Evolutionary conservation across 768 basidiomycete genomes (phyloP).

Genomic region (Tricholoma hemisulphureum): DNA sequence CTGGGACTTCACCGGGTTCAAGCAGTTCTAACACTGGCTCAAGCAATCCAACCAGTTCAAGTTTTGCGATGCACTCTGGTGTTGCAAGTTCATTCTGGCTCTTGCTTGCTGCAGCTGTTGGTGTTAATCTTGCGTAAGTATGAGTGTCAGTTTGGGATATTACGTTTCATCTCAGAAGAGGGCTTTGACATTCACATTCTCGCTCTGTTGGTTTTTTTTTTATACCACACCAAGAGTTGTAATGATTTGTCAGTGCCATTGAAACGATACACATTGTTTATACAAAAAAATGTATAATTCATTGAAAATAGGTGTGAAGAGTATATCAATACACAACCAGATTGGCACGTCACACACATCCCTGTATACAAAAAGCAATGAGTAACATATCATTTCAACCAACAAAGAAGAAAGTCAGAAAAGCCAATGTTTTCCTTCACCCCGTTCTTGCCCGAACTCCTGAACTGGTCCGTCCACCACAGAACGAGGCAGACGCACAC

Average conservation of each 20-base stretch:
- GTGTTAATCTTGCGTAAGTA: neutral
- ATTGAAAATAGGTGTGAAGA: neutral
- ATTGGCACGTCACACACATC: neutral
- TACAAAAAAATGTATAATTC: no score
- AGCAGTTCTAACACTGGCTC: no score
- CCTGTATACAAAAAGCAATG: neutral
- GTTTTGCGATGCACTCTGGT: neutral
- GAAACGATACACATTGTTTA: neutral
- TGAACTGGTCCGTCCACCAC: slow-evolving; percentile 40
- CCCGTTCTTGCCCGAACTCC: slow-evolving; percentile 31
- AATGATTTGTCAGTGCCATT: no score
- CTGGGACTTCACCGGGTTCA: slow-evolving; percentile 4
- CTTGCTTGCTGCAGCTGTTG: neutral
- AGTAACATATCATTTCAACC: neutral
- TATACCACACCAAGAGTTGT: no score
- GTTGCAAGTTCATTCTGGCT: neutral
- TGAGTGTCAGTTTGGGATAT: no score
- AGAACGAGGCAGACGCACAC: slow-evolving; percentile 48
- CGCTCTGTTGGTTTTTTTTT: no score
- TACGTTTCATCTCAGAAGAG: no score
- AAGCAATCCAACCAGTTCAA: neutral
- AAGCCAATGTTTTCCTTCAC: slow-evolving; percentile 64
- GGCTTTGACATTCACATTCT: no score
- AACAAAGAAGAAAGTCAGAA: slow-evolving; percentile 44
- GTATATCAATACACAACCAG: no score